Conservation (phyloP, 2,329 filamentous ascomycete species). For the Stenocarpella maydis region DNA sequence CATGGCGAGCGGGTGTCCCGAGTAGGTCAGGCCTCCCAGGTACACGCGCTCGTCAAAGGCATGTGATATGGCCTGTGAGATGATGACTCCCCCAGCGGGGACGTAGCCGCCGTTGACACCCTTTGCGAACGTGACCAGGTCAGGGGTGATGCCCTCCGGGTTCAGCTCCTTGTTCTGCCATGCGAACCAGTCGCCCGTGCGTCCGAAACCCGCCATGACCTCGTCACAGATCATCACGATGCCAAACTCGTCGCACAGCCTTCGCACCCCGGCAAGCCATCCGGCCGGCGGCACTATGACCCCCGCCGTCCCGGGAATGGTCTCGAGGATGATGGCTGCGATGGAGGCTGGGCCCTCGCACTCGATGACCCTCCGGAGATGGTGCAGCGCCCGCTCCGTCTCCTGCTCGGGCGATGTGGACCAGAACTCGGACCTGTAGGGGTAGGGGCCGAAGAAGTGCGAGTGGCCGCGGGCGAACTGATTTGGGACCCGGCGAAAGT, state of each 20-base stretch:
- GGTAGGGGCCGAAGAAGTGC: constrained; percentile 34
- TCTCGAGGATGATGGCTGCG: constrained; percentile 31
- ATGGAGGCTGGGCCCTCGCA: constrained; percentile 30
- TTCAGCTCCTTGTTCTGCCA: constrained; percentile 35
- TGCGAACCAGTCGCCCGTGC: constrained; percentile 34
- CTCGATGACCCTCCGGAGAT: constrained; percentile 33
- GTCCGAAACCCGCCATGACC: constrained; percentile 34
- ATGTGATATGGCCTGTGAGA: constrained; percentile 27
- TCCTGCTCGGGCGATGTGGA: constrained; percentile 32
- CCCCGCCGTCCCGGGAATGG: constrained; percentile 31
- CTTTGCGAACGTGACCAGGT: constrained; percentile 34
- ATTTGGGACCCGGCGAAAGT: constrained; percentile 38
- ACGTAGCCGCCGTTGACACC: constrained; percentile 35
- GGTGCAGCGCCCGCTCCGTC: constrained; percentile 31
- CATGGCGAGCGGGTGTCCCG: constrained; percentile 35
- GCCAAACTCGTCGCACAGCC: constrained; percentile 33
- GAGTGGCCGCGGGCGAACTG: constrained; percentile 34
- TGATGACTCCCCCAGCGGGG: constrained; percentile 33
- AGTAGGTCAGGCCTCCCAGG: constrained; percentile 33
- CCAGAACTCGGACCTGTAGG: constrained; percentile 35
- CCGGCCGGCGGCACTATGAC: constrained; percentile 32
- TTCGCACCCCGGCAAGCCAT: constrained; percentile 31
- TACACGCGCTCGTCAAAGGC: constrained; percentile 33
- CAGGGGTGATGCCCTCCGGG: constrained; percentile 26
- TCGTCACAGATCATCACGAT: constrained; percentile 34